Conservation (phyloP, 2,329 filamentous ascomycete genomes). For the Alternaria burnsii region DNA sequence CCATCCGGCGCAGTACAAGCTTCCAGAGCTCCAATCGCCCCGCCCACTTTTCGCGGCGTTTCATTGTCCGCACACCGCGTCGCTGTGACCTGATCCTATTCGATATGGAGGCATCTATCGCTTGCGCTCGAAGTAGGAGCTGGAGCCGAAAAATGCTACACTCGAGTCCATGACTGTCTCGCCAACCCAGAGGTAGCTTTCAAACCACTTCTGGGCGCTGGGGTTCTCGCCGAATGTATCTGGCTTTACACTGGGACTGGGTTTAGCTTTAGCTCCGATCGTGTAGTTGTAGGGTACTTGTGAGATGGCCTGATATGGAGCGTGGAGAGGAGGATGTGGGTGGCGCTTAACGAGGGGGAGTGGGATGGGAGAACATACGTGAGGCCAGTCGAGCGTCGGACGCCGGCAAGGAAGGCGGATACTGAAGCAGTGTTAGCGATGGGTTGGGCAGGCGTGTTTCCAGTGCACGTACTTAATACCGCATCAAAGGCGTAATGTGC, state of each 20-base stretch:
- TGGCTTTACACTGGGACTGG: conserved; percentile 81
- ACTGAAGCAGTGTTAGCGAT: conserved; percentile 62
- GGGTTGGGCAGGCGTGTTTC: conserved; percentile 5
- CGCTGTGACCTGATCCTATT: not conserved
- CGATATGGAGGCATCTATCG: conserved; percentile 53
- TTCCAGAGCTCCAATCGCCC: not conserved
- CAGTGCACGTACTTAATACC: conserved; percentile 75
- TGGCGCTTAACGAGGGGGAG: not conserved
- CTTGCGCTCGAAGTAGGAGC: conserved; percentile 89
- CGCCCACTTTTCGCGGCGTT: not conserved
- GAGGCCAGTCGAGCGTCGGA: conserved; percentile 96
- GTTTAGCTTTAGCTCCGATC: conserved; percentile 34
- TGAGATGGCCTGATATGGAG: conserved; percentile 1
- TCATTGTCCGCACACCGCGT: not conserved
- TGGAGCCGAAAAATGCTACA: conserved; percentile 87
- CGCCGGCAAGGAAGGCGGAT: conserved; percentile 94
- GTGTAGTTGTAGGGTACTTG: conserved; percentile 5
- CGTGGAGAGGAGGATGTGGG: not conserved
- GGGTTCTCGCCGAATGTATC: conserved; percentile 86
- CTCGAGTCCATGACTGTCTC: conserved; percentile 99
- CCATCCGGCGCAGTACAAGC: not conserved
- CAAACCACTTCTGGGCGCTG: conserved; percentile 85
- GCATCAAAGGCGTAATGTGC: conserved; percentile 97
- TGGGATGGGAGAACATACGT: conserved; percentile 72
- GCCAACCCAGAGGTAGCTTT: conserved; percentile 91